These are phyloP conservation scores for Arachis hypogaea DNA, from an alignment of 306 rosid genomes.

Conservation along the genomic window DNA sequence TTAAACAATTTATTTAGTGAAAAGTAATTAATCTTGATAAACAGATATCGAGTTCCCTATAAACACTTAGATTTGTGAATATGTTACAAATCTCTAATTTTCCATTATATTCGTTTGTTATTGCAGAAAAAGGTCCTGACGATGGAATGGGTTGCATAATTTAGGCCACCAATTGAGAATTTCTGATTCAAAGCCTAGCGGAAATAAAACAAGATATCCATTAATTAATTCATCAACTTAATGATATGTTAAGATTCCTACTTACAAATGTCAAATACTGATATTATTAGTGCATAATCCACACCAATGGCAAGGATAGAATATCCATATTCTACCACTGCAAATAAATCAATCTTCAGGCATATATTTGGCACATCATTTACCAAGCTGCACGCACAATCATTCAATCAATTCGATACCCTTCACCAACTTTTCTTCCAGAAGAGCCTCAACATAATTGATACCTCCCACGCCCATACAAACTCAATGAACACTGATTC, in stretches of 20 bases:
- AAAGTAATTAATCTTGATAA: conserved; percentile 9
- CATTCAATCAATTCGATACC: neutral
- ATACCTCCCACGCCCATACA: neutral
- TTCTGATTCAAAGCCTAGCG: neutral
- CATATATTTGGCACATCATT: neutral
- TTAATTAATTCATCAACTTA: too few relatives aligned
- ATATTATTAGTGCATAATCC: neutral
- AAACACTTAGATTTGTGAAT: neutral
- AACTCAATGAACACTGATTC: neutral
- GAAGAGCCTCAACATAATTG: neutral
- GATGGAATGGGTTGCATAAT: conserved; percentile 26
- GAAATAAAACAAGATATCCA: conserved; percentile 11
- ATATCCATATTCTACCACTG: neutral
- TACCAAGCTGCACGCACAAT: neutral
- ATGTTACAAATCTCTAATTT: conserved; percentile 12
- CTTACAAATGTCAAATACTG: neutral
- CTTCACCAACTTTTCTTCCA: neutral
- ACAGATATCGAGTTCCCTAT: neutral
- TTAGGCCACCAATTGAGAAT: conserved; percentile 2
- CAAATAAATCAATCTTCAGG: conserved; percentile 9
- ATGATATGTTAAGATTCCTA: conserved; percentile 7
- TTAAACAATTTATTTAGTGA: neutral
- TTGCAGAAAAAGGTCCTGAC: neutral
- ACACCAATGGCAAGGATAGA: conserved; percentile 2
- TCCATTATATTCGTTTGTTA: neutral